Evolutionary conservation across 768 basidiomycete species (phyloP), one percentile per base, ranked within the genome.

Genomic region (Boletus fagicola): DNA sequence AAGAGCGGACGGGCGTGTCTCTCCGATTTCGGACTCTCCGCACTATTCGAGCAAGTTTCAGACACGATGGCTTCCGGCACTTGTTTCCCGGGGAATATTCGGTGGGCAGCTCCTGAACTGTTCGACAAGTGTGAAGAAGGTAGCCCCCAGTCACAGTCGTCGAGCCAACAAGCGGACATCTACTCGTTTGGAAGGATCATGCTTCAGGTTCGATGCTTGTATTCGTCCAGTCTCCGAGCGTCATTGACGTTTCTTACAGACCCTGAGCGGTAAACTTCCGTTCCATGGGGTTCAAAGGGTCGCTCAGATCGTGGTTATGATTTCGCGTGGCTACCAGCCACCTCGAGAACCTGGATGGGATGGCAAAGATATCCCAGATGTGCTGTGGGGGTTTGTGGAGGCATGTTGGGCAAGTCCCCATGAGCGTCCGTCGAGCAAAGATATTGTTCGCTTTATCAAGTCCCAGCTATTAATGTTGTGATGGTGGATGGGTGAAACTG

Each of bases 21-120:
- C 1, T 67, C 72, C 35, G 73, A 73, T 47, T 73, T 73, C 16
- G 74, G 74, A 4, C 69, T 72, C 46, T 72, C 69, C 0, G 53
- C 58, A 7, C 26, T 67, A 2, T 24, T 61, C 1, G 57, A 59
- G 15, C 57, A 52, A 15, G 53, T 62, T 10, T 57, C 58, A 8
- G 56, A 61, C 42, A 49, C 31, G 2, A 20, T 50, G n/a, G 26
- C 33, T 15, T 28, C 54, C 3, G 59, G 48, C 1, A 11, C 55
- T n/a, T 46, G 52, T 5, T 60, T 65, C 38, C 68, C 62, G 1
- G 64, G 70, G 3, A 70, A 72, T 28, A 54, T 70, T 36, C 60
- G 71, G 30, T 70, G 69, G 69, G 66, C 71, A 12, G 69, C 69
- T 2, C 69, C 71, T 1, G 69, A 70, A 13, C 59, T 73, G 18